A percentile compares a stretch with the other conserved stretches of the same genome.
These are phyloP conservation scores for Berberis thunbergii DNA, from an alignment of 164 flowering plant species.

Conservation along the genomic window DNA sequence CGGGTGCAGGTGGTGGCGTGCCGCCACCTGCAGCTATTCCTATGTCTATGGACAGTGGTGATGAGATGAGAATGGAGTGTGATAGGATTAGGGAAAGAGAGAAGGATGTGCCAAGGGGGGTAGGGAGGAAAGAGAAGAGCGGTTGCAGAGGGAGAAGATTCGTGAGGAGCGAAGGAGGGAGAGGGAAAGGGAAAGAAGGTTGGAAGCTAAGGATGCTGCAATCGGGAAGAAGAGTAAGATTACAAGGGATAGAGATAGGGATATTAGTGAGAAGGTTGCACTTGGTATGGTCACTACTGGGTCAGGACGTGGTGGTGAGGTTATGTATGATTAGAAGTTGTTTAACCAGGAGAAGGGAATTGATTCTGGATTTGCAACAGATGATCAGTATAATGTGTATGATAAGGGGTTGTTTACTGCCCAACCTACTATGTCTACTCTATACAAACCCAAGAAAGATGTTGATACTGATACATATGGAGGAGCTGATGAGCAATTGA, in stretches of 20 bases:
- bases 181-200: conserved; percentile 89
- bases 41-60: conserved; percentile 17
- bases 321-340: conserved; percentile 82
- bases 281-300: conserved; percentile 99
- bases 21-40: conserved; percentile 24
- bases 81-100: conserved; percentile 37
- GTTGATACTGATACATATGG: too few relatives aligned
- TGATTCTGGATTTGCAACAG: conserved; percentile 86
- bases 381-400: conserved; percentile 85
- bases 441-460: too few relatives aligned
- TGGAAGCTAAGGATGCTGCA: conserved; percentile 92
- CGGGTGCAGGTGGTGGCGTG: conserved; percentile 45
- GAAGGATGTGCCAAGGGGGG: conserved; percentile 47
- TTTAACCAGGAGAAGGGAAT: conserved; percentile 97
- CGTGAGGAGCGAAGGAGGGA: conserved; percentile 86
- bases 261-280: conserved; percentile 90
- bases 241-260: conserved; percentile 88
- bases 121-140: conserved; percentile 67
- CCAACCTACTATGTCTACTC: too few relatives aligned
- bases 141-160: too few relatives aligned
- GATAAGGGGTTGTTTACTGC: too few relatives aligned
- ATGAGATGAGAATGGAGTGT: conserved; percentile 35
- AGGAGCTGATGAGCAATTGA: conserved; percentile 94
- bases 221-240: conserved; percentile 16
- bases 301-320: conserved; percentile 62